Base-by-base conservation (phyloP, 768 basidiomycete genomes). In the Rubroboletus satanas region DNA sequence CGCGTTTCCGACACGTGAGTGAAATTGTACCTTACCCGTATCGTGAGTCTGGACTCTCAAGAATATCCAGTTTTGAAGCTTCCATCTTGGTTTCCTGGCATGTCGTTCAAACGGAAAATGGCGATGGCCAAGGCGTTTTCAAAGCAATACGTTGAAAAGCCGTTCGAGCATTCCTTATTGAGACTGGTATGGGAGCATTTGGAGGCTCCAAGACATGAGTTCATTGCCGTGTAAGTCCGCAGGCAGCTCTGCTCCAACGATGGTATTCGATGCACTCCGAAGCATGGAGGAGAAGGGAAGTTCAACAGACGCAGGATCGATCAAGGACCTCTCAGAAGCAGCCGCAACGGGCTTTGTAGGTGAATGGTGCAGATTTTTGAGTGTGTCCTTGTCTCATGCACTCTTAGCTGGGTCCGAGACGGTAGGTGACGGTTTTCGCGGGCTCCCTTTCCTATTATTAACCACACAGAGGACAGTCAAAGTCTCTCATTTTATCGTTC, bases 61-160 rank as follows among this genome's bases (percentile, higher is more conserved):
- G 7, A 7, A 8, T 10, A 9, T 36, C 29, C 36, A 64, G 65
- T 66, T 23, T 35, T 66, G 29, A 50, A 53, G 28, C 54, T 65
- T 42, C 62, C 65, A 9, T 64, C 61, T 12, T 65, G 64, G 64
- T 35, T 65, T 31, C 64, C 61, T 57, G 58, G 58, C 12, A 65
- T 65, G 64, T 55, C 56, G 5, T 66, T 65, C 45, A 65, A 57
- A 44, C 53, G 36, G 11, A 58, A 66, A 7, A 66, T 66, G 62
- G 62, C 15, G 9, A 43, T 6, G 8, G 56, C 56, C 42, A 66
- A 51, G 45, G 51, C 33, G 1, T 11, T 33, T 26, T 61, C 62
- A 18, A 61, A 61, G 29, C 18, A 43, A 33, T 66, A 66, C 21
- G 18, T 65, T 10, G 41, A 58, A 21, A 47, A 15, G 29, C 56